These are phyloP conservation scores for Phialophora tarda DNA, from an alignment of 2,329 filamentous ascomycete genomes.

Conservation along the genomic window DNA sequence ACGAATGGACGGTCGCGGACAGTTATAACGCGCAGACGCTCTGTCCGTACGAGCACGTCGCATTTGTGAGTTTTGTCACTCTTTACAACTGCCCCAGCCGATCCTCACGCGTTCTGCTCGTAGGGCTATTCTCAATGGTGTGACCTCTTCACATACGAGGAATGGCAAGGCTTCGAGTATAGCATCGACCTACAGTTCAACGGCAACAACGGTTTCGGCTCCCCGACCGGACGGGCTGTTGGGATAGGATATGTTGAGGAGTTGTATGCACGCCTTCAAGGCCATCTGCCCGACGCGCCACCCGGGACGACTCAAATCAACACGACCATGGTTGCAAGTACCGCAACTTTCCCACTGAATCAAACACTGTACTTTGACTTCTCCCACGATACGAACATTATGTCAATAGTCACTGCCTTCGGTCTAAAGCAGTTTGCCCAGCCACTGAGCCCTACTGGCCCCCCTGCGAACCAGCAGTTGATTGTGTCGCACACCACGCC, in stretches of 20 bases:
- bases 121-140: constrained; percentile 74
- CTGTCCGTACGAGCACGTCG: constrained; percentile 79
- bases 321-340: constrained; percentile 56
- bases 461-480: constrained; percentile 66
- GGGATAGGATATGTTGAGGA: constrained; percentile 77
- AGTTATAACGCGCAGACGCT: constrained; percentile 72
- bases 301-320: constrained; percentile 54
- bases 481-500: constrained; percentile 71
- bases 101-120: background rate
- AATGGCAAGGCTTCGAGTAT: constrained; percentile 76
- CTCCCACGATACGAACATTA: constrained; percentile 76
- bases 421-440: constrained; percentile 67
- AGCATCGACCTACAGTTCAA: constrained; percentile 70
- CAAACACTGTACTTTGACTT: constrained; percentile 81
- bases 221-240: constrained; percentile 68
- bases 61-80: constrained; percentile 50
- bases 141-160: constrained; percentile 73
- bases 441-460: constrained; percentile 61
- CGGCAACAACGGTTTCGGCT: constrained; percentile 63
- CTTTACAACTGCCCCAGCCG: background rate
- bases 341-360: constrained; percentile 72
- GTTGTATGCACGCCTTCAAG: constrained; percentile 64
- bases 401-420: constrained; percentile 72
- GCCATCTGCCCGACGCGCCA: constrained; percentile 38
- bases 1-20: constrained; percentile 69